Percentiles rank a stretch among this genome's conserved stretches.
Evolutionary conservation across 495 filamentous ascomycete species (phyloP).

Genomic region (Articulospora tetracladia): DNA sequence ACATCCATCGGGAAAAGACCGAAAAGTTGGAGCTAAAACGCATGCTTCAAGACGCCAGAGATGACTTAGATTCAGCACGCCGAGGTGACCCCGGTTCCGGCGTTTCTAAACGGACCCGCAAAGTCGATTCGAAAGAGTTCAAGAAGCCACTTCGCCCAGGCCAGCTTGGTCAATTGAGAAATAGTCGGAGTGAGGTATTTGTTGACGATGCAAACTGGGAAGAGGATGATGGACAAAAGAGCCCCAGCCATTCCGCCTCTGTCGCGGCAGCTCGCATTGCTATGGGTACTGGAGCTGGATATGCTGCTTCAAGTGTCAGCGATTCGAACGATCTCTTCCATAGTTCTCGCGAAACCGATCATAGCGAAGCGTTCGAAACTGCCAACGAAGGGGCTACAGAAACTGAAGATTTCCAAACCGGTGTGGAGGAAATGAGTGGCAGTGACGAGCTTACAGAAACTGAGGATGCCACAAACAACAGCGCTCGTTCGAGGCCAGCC

Average conservation of each 20-base stretch:
- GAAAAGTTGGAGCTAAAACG: slow-evolving; percentile 95
- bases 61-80: slow-evolving; percentile 74
- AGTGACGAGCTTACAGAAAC: slow-evolving; percentile 87
- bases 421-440: slow-evolving; percentile 75
- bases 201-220: slow-evolving; percentile 91
- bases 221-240: slow-evolving; percentile 56
- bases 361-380: slow-evolving; percentile 76
- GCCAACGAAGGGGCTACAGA: slow-evolving; percentile 80
- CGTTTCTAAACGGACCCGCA: slow-evolving; percentile 59
- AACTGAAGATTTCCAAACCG: slow-evolving; percentile 93
- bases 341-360: slow-evolving; percentile 72
- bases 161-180: slow-evolving; percentile 74
- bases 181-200: slow-evolving; percentile 69
- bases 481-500: slow-evolving; percentile 8
- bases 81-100: slow-evolving; percentile 47
- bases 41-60: slow-evolving; percentile 91
- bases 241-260: slow-evolving; percentile 35
- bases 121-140: slow-evolving; percentile 64
- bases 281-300: slow-evolving; percentile 11
- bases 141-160: slow-evolving; percentile 73
- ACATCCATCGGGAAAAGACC: slow-evolving; percentile 94
- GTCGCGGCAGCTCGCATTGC: slow-evolving; percentile 15
- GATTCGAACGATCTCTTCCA: slow-evolving; percentile 67
- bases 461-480: slow-evolving; percentile 52
- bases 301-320: slow-evolving; percentile 15